These are phyloP conservation scores for Sporisorium reilianum DNA, from an alignment of 1,284 basidiomycete species.

Conservation along the genomic window DNA sequence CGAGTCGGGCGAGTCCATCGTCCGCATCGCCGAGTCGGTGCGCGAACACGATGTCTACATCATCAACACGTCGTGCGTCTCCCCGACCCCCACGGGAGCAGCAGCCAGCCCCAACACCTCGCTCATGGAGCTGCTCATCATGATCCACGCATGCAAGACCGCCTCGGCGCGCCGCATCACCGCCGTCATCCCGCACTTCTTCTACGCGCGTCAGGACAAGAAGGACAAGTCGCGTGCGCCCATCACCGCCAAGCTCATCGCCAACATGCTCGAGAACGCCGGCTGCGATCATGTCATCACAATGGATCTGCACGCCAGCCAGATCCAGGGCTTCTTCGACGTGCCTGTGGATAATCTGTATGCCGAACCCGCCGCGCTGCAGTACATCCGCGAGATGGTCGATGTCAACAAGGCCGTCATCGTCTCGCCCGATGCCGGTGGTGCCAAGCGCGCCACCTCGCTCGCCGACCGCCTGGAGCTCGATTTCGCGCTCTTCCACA, in stretches of 20 bases:
- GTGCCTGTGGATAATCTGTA: slow-evolving; percentile 99
- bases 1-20: slow-evolving; percentile 90
- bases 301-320: slow-evolving; percentile 69
- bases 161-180: slow-evolving; percentile 91
- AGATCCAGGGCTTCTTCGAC: slow-evolving; percentile 92
- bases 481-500: slow-evolving; percentile 99
- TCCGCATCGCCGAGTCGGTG: slow-evolving; percentile 93
- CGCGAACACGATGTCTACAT: slow-evolving; percentile 99
- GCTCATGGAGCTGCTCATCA: slow-evolving; percentile 96
- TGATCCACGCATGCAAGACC: slow-evolving; percentile 97
- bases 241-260: slow-evolving; percentile 97
- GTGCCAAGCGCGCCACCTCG: slow-evolving; percentile 96
- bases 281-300: slow-evolving; percentile 94
- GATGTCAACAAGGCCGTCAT: slow-evolving; percentile 90
- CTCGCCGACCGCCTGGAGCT: slow-evolving; percentile 96
- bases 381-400: slow-evolving; percentile 94
- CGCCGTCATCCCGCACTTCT: slow-evolving; percentile 76
- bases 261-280: slow-evolving; percentile 97
- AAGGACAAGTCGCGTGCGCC: slow-evolving; percentile 99
- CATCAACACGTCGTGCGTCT: slow-evolving; percentile 90
- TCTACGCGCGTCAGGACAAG: slow-evolving; percentile 80
- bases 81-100: slow-evolving; percentile 67
- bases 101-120: slow-evolving; percentile 73
- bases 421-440: slow-evolving; percentile 97
- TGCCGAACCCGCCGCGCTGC: slow-evolving; percentile 94